These are phyloP conservation scores for Lichtheimia ramosa DNA, from an alignment of 371 early-diverging fungal genomes.

Conservation along the genomic window DNA sequence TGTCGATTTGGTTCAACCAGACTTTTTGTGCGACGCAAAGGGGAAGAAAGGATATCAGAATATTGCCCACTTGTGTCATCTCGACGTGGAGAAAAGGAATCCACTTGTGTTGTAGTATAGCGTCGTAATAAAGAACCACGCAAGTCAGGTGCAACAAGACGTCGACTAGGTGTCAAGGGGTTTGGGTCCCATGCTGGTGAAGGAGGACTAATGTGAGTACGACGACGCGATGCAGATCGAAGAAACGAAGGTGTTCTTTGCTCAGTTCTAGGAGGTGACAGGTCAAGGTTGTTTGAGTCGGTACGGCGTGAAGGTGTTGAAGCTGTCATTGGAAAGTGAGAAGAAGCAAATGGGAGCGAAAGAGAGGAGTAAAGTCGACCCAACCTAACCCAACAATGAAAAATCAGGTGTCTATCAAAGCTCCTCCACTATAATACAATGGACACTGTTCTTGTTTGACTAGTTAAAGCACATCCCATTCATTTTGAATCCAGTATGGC, in stretches of 20 bases:
- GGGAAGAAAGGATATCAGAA: not conserved
- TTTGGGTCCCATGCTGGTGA: not conserved
- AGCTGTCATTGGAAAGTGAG: not conserved
- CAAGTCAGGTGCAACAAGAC: slow-evolving; percentile 4
- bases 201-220: not conserved
- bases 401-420: not conserved
- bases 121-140: slow-evolving; percentile 3
- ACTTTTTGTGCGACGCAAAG: slow-evolving; percentile 3
- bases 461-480: too few relatives aligned
- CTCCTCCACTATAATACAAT: not conserved
- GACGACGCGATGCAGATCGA: not conserved
- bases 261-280: not conserved
- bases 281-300: not conserved
- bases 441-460: too few relatives aligned
- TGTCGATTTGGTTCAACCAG: not conserved
- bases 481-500: too few relatives aligned
- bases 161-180: not conserved
- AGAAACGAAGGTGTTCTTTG: not conserved
- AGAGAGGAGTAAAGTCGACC: not conserved
- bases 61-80: not conserved
- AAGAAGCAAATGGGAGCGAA: not conserved
- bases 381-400: not conserved
- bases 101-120: not conserved
- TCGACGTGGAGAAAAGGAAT: not conserved
- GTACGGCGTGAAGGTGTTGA: not conserved